Evolutionary conservation across 306 rosid genomes (phyloP).

Genomic region (Prunus campanulata): DNA sequence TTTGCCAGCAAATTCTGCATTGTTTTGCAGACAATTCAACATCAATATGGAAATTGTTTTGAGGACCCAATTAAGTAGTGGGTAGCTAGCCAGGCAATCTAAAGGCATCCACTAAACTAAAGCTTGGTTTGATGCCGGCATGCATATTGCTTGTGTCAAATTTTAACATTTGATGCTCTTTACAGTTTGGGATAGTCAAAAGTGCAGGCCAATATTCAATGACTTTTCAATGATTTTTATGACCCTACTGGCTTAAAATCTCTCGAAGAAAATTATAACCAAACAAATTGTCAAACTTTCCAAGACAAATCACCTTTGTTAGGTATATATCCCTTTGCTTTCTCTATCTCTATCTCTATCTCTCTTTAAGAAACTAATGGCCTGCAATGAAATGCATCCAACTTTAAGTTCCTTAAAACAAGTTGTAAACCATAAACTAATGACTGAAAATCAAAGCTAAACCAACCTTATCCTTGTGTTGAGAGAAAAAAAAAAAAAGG

Average conservation of each 20-base stretch:
- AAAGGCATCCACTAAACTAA: neutral
- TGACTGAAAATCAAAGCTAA: slow-evolving; percentile 27
- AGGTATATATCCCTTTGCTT: neutral
- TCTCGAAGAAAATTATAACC: neutral
- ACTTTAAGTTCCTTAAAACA: neutral
- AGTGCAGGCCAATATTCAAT: neutral
- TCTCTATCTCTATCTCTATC: neutral
- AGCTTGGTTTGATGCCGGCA: neutral
- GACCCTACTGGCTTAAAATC: neutral
- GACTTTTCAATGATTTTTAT: neutral
- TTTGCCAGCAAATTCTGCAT: neutral
- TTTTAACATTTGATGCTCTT: neutral
- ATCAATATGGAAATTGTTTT: neutral
- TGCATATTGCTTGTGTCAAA: neutral
- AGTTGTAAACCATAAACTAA: slow-evolving; percentile 22
- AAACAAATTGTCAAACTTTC: neutral
- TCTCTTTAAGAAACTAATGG: neutral
- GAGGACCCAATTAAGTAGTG: neutral
- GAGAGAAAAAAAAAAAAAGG: slow-evolving; percentile 13
- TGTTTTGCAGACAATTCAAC: neutral
- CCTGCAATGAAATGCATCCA: neutral
- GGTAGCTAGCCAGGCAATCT: neutral
- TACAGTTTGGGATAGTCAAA: neutral
- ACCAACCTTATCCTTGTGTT: slow-evolving; percentile 19
- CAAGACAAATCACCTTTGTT: neutral